These are phyloP conservation scores for Erysiphe neolycopersici DNA, from an alignment of 2,329 filamentous ascomycete genomes.

Conservation along the genomic window DNA sequence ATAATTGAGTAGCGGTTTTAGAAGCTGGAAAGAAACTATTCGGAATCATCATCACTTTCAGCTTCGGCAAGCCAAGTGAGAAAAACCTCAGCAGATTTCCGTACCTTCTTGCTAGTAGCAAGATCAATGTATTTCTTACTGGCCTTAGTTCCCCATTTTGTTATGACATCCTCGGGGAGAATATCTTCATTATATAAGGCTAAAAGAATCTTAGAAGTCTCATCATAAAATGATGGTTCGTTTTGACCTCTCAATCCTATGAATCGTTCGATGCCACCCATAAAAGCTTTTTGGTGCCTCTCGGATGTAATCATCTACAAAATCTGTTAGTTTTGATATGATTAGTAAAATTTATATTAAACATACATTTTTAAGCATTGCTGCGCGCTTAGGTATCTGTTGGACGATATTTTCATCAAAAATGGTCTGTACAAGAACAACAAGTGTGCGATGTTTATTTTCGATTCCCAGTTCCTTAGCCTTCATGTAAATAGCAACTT, in stretches of 20 bases:
- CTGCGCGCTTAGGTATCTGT: conserved; percentile 61
- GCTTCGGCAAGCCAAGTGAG: conserved; percentile 80
- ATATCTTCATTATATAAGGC: conserved; percentile 75
- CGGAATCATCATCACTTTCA: conserved; percentile 37
- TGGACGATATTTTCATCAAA: conserved; percentile 76
- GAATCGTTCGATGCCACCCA: conserved; percentile 86
- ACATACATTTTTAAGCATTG: conserved; percentile 65
- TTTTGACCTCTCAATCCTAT: conserved; percentile 45
- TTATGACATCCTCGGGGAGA: conserved; percentile 63
- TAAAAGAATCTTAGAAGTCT: conserved; percentile 68
- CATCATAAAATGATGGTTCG: conserved; percentile 48
- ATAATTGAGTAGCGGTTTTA: no score
- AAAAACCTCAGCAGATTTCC: conserved; percentile 84
- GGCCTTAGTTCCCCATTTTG: conserved; percentile 77
- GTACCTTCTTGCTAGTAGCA: conserved; percentile 73
- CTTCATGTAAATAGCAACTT: conserved; percentile 84
- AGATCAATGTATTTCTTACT: conserved; percentile 97
- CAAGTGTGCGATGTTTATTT: conserved; percentile 72
- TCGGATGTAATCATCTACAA: conserved; percentile 57
- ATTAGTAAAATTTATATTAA: not conserved
- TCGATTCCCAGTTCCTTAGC: conserved; percentile 91
- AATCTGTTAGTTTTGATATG: conserved; percentile 4
- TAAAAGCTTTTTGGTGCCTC: conserved; percentile 80
- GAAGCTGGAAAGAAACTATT: not conserved
- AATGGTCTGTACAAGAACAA: conserved; percentile 77